Base-by-base conservation (phyloP, 257 asterid species). In the Nicotiana benthamiana region DNA sequence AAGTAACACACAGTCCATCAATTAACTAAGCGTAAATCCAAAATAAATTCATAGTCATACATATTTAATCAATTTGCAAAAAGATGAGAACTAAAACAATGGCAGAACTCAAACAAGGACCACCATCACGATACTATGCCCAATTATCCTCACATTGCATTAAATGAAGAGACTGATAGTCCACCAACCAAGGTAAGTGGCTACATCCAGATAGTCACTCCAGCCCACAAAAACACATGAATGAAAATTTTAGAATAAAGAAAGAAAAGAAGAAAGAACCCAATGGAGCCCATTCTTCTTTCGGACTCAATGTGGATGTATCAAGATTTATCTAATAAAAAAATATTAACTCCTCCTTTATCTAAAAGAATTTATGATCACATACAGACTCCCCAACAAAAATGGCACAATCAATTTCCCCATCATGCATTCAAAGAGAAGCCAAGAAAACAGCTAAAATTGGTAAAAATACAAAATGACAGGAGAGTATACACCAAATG, bases 61-160 rank as follows among this genome's bases (percentile, higher is more conserved):
- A 48, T 0, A 43, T 2, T 13, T 5, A 30, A 20, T 17, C 36
- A 27, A 64, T 36, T 28, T 17, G 68, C 61, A 65, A 15, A 24
- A 57, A 46, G 22, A 46, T 13, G 15, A 24, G 60, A 72, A 72
- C 22, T 6, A 22, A 0, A 34, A 46, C 59, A 24, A 46, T 0
- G 9, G 4, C 78, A 43, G 17, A 70, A 74, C 59, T 30, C 78
- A 78, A 80, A 16, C 36, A 32, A 80, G 83, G 86, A 82, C 83
- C 83, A 75, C 79, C 80, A 79, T 76, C 67, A 83, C 62, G 20
- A 26, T 65, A 81, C 68, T 74, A 86, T 24, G 80, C 59, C 74
- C 59, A 9, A 17, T 81, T 70, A 79, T 80, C 72, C 82, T 77
- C 18, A 26, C 24, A 64, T 83, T 22, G 75, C 76, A 62, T n/a